Evolutionary conservation across 2,329 filamentous ascomycete genomes (phyloP).

Genomic region (Colletotrichum falcatum): DNA sequence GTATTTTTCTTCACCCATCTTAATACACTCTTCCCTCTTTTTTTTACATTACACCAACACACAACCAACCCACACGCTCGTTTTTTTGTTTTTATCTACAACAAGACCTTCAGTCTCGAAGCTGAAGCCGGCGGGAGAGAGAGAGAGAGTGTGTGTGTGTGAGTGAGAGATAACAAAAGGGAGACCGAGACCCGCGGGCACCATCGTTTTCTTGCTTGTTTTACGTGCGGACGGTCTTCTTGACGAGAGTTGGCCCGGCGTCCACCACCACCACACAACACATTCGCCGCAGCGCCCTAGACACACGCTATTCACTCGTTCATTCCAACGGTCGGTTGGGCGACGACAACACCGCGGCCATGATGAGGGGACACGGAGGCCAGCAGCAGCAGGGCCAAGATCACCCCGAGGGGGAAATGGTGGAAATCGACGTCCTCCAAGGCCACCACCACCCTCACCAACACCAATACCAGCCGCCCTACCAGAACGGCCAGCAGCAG

Average conservation of each 20-base stretch:
- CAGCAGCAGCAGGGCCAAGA: constrained; percentile 45
- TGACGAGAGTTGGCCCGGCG: constrained; percentile 1
- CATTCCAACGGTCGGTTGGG: constrained; percentile 39
- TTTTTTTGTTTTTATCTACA: constrained; percentile 34
- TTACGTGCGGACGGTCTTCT: constrained; percentile 25
- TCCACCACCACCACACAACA: not conserved
- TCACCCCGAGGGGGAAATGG: constrained; percentile 50
- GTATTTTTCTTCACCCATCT: constrained; percentile 6
- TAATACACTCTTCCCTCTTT: constrained; percentile 6
- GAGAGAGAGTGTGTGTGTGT: not conserved
- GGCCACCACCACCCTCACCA: constrained; percentile 38
- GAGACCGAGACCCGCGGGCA: constrained; percentile 19
- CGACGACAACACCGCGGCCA: constrained; percentile 38
- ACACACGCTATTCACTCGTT: constrained; percentile 35
- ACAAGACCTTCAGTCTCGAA: constrained; percentile 6
- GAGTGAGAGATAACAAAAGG: constrained; percentile 20
- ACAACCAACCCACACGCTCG: constrained; percentile 22
- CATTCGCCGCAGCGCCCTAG: constrained; percentile 18
- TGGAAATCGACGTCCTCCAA: constrained; percentile 51
- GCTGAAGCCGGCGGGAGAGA: constrained; percentile 16
- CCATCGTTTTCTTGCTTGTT: constrained; percentile 32
- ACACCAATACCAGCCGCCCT: constrained; percentile 35
- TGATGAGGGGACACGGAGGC: constrained; percentile 43
- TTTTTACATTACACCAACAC: constrained; percentile 14
- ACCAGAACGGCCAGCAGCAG: constrained; percentile 26